phyloP scores from a whole-genome alignment of 306 rosid genomes.

The Albizia julibrissin region DNA sequence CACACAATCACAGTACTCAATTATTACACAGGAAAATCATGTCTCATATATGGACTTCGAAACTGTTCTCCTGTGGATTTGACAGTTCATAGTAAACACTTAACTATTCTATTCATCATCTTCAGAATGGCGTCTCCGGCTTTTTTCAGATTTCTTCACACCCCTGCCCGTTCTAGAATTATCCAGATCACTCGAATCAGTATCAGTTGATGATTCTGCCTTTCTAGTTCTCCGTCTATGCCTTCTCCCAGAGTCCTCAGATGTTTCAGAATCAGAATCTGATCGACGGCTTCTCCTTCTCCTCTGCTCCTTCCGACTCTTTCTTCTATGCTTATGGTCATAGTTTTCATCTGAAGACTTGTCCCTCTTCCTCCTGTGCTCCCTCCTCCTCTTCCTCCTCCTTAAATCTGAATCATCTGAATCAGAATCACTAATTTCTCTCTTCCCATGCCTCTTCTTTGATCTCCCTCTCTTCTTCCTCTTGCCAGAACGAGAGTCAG shows the following conservation, averaged over 20 bases:
- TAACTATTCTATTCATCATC: conserved; percentile 48
- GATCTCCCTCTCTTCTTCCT: conserved; percentile 76
- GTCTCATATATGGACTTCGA: not conserved
- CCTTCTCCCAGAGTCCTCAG: conserved; percentile 53
- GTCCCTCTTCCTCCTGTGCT: conserved; percentile 47
- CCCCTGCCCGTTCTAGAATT: conserved; percentile 59
- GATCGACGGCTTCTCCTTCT: conserved; percentile 38
- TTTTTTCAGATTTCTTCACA: conserved; percentile 63
- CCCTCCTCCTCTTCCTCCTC: conserved; percentile 63
- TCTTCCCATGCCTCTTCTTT: conserved; percentile 68
- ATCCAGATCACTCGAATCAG: conserved; percentile 49
- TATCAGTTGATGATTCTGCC: conserved; percentile 49
- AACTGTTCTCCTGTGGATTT: not conserved
- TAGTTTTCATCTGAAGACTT: conserved; percentile 41
- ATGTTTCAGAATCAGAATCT: conserved; percentile 72
- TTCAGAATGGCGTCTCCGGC: conserved; percentile 46
- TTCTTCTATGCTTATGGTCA: conserved; percentile 34
- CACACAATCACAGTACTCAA: not conserved
- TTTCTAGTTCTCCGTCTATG: conserved; percentile 60
- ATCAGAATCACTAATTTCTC: conserved; percentile 62
- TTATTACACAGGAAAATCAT: not conserved
- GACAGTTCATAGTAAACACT: not conserved
- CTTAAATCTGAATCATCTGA: conserved; percentile 57
- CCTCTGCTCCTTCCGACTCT: conserved; percentile 59
- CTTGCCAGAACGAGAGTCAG: conserved; percentile 51